These are phyloP conservation scores for Podospora didyma DNA, from an alignment of 495 filamentous ascomycete genomes.

Conservation along the genomic window DNA sequence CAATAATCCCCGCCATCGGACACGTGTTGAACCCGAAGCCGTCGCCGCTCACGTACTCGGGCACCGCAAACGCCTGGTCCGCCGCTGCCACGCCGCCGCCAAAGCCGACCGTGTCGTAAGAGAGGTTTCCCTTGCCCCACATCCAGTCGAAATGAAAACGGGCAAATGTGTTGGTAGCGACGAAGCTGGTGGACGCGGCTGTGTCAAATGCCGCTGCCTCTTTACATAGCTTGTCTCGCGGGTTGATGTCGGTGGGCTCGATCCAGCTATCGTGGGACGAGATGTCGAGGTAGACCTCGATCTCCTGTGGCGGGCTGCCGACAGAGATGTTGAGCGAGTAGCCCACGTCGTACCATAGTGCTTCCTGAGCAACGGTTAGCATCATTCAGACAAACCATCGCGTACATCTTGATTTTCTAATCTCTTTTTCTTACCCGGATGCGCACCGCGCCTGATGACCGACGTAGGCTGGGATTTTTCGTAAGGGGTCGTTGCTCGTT, in stretches of 20 bases:
- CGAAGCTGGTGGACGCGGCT: background rate
- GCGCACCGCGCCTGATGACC: background rate
- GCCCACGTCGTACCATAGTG: background rate
- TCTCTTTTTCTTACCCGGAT: background rate
- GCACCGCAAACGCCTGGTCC: background rate
- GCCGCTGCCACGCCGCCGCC: background rate
- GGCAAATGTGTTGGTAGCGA: background rate
- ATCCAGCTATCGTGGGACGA: background rate
- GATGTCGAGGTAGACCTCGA: background rate
- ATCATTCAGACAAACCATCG: no score
- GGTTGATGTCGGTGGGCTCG: background rate
- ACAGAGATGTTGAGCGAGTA: slow-evolving; percentile 1
- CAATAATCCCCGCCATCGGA: background rate
- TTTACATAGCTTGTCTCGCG: no score
- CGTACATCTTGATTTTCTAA: background rate
- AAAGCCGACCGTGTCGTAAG: background rate
- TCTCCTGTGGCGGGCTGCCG: background rate
- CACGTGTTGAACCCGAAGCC: background rate
- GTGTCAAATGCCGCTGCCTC: background rate
- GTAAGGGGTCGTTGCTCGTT: no score
- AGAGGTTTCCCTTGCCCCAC: background rate
- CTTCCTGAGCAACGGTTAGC: no score
- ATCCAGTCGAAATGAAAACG: slow-evolving; percentile 1
- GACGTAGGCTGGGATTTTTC: no score
- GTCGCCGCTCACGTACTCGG: background rate